Conservation (phyloP, 108 stramenopile species). For the Conticribra weissflogii region DNA sequence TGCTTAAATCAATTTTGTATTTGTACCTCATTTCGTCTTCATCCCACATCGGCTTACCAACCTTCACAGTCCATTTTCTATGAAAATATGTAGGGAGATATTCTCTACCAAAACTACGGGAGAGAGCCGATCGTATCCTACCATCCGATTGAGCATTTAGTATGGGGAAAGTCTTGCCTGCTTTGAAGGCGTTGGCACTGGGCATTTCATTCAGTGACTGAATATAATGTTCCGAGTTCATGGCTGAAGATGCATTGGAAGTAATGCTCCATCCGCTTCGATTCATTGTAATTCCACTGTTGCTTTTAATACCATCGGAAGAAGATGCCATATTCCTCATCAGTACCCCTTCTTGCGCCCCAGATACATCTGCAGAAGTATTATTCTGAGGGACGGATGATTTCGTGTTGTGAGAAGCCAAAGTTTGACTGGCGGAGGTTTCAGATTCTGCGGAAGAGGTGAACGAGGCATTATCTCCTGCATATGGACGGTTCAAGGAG, state of each 20-base stretch:
- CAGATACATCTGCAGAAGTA: not conserved
- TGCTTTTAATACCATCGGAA: not conserved
- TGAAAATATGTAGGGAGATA: conserved; percentile 29
- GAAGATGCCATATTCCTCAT: not conserved
- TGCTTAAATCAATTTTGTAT: conserved; percentile 39
- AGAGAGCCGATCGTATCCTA: conserved; percentile 30
- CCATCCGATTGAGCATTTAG: conserved; percentile 37
- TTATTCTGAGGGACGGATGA: not conserved
- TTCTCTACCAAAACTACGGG: conserved; percentile 40
- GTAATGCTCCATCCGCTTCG: conserved; percentile 39
- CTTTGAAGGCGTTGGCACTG: not conserved
- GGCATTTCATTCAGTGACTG: conserved; percentile 35
- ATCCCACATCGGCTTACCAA: conserved; percentile 40
- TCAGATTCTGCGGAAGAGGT: not conserved
- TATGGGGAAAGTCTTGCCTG: conserved; percentile 34
- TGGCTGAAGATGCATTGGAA: conserved; percentile 36
- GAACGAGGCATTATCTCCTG: not conserved
- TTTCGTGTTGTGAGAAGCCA: not conserved
- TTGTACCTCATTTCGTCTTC: conserved; percentile 31
- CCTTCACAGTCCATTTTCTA: conserved; percentile 22
- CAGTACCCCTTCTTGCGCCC: not conserved
- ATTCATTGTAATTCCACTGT: conserved; percentile 7
- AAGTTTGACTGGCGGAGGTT: not conserved
- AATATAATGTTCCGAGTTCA: conserved; percentile 43
- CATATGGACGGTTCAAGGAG: not conserved